These are phyloP conservation scores for Brassica nigra DNA, from an alignment of 345 rosid species.

Conservation along the genomic window DNA sequence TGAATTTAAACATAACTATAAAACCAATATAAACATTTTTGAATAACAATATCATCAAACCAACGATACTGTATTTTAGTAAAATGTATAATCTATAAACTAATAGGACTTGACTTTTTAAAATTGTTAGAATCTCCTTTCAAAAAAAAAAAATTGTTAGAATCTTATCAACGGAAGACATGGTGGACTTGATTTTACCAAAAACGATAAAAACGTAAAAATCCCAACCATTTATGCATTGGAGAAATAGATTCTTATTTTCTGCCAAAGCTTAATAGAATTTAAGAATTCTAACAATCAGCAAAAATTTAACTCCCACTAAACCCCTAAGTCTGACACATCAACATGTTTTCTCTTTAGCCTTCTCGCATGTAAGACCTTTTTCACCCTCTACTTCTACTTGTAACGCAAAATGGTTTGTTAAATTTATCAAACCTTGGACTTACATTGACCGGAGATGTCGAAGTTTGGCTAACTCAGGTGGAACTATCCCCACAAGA, in stretches of 20 bases:
- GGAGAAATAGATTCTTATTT: neutral
- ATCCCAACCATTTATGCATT: neutral
- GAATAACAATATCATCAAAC: neutral
- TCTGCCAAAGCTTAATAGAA: neutral
- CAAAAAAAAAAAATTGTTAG: neutral
- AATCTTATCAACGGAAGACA: neutral
- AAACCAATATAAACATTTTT: neutral
- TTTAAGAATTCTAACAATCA: neutral
- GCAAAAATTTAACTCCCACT: neutral
- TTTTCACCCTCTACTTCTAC: neutral
- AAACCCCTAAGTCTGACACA: neutral
- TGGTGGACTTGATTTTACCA: neutral
- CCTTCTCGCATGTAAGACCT: neutral
- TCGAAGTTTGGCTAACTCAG: constrained; percentile 15
- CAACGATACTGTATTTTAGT: neutral
- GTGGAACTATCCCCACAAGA: constrained; percentile 16
- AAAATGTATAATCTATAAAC: neutral
- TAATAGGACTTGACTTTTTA: neutral
- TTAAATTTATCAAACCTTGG: neutral
- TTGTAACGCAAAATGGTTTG: neutral
- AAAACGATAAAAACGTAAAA: neutral
- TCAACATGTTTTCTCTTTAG: neutral
- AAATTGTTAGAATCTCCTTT: neutral
- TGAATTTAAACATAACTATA: neutral
- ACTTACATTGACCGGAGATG: constrained; percentile 19